These are phyloP conservation scores for Chlamydomonas sp. DNA, from an alignment of 139 green algal genomes.

Conservation along the genomic window DNA sequence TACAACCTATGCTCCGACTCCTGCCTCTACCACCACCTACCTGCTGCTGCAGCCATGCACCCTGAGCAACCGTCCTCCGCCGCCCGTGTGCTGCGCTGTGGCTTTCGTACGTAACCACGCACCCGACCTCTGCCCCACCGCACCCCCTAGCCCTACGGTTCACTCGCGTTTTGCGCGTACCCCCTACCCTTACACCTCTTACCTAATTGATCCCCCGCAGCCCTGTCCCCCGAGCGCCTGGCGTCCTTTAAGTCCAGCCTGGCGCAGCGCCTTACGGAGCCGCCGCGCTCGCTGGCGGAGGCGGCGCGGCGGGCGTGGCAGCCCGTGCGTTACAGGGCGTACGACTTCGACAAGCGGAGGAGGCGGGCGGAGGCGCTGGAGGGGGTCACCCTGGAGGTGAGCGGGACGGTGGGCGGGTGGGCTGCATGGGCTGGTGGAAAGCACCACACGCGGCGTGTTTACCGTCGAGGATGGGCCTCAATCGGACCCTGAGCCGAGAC, in stretches of 20 bases:
- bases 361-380: constrained; percentile 40
- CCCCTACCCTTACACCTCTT: not conserved
- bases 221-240: constrained; percentile 15
- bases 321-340: constrained; percentile 35
- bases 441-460: too few relatives aligned
- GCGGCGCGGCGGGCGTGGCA: constrained; percentile 41
- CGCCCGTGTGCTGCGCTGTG: not conserved
- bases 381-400: constrained; percentile 22
- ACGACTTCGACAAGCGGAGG: constrained; percentile 18
- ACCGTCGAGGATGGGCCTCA: not conserved
- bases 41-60: too few relatives aligned
- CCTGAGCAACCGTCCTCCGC: too few relatives aligned
- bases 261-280: constrained; percentile 44
- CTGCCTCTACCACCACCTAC: too few relatives aligned
- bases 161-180: not conserved
- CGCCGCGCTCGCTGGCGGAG: constrained; percentile 50
- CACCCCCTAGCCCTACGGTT: not conserved
- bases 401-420: not conserved
- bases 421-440: not conserved
- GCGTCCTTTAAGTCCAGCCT: constrained; percentile 38
- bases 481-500: not conserved
- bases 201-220: not conserved
- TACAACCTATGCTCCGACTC: too few relatives aligned
- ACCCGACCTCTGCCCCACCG: not conserved
- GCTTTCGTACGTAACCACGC: not conserved